Evolutionary conservation across 768 basidiomycete species (phyloP).

Genomic region (Collybia sordida): DNA sequence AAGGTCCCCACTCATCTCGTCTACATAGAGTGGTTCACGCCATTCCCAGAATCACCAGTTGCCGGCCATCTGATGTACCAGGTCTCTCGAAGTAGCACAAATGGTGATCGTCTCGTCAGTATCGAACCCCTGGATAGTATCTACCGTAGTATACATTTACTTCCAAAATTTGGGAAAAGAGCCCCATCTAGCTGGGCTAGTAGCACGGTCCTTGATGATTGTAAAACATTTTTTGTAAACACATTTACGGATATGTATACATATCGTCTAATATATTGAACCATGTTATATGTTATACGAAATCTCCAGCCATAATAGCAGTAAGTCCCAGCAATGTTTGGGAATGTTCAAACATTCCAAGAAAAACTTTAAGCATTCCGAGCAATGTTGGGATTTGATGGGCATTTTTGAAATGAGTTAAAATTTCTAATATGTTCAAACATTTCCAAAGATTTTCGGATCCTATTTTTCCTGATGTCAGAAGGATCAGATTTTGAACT

Average conservation of each 20-base stretch:
- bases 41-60: conserved; percentile 23
- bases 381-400: no score
- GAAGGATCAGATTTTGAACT: no score
- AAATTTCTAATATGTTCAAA: no score
- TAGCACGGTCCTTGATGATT: neutral
- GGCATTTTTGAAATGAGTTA: no score
- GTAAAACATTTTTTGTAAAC: neutral
- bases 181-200: neutral
- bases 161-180: neutral
- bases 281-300: neutral
- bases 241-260: neutral
- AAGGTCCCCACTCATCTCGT: conserved; percentile 16
- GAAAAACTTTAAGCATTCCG: neutral
- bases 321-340: neutral
- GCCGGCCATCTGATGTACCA: neutral
- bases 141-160: conserved; percentile 24
- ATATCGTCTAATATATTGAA: neutral
- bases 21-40: conserved; percentile 28
- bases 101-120: conserved; percentile 13
- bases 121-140: conserved; percentile 27
- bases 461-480: no score
- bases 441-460: no score
- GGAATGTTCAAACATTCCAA: neutral
- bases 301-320: no score
- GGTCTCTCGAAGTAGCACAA: neutral